These are phyloP conservation scores for Alternaria gaisen DNA, from an alignment of 2,329 filamentous ascomycete genomes.

Conservation along the genomic window DNA sequence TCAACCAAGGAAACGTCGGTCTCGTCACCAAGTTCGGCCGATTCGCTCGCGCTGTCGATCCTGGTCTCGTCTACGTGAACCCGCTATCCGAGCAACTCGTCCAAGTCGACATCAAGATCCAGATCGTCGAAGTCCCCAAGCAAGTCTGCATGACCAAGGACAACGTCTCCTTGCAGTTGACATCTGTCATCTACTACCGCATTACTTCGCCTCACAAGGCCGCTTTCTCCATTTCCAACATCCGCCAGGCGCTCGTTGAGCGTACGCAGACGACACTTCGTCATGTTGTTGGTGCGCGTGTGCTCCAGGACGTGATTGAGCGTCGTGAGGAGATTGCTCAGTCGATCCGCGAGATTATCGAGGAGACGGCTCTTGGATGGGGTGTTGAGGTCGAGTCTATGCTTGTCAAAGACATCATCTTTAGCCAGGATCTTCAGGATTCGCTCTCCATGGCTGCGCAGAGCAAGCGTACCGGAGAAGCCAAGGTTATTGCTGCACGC, in stretches of 20 bases:
- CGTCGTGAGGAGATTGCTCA: conserved; percentile 96
- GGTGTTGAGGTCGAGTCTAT: conserved; percentile 97
- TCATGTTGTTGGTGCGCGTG: conserved; percentile 93
- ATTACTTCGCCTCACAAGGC: conserved; percentile 95
- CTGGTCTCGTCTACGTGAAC: conserved; percentile 96
- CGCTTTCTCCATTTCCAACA: conserved; percentile 94
- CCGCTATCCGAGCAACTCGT: conserved; percentile 88
- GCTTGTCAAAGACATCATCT: conserved; percentile 99
- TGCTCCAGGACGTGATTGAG: conserved; percentile 98
- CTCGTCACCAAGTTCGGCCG: conserved; percentile 94
- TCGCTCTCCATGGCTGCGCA: conserved; percentile 98
- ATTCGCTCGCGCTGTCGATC: conserved; percentile 95
- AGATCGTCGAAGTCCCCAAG: conserved; percentile 95
- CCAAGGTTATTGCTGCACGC: conserved; percentile 96
- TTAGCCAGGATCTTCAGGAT: conserved; percentile 94
- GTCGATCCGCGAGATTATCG: conserved; percentile 96
- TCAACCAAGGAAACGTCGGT: conserved; percentile 92
- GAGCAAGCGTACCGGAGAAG: conserved; percentile 97
- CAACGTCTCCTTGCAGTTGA: conserved; percentile 93
- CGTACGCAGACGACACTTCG: conserved; percentile 97
- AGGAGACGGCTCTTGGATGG: conserved; percentile 93
- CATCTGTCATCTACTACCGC: conserved; percentile 99
- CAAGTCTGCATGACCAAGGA: conserved; percentile 99
- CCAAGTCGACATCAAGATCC: conserved; percentile 98
- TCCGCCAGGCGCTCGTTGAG: conserved; percentile 95